Evolutionary conservation across 345 rosid species (phyloP).

Genomic region (Boechera retrofracta): DNA sequence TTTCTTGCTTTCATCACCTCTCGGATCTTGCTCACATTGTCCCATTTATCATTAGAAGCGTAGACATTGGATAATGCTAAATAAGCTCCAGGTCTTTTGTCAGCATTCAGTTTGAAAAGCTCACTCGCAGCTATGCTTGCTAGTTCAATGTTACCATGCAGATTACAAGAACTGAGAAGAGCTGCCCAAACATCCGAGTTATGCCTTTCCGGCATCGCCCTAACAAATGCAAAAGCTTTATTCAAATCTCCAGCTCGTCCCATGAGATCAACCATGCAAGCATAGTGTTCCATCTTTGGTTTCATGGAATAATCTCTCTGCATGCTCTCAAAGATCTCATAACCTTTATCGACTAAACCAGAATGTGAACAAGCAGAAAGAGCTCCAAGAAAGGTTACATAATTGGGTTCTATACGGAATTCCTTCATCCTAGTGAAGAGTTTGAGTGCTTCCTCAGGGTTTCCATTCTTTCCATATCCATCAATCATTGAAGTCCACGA

Average conservation of each 20-base stretch:
- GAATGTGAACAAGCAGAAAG: constrained; percentile 89
- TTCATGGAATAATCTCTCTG: constrained; percentile 65
- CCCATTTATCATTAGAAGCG: constrained; percentile 91
- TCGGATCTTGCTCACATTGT: constrained; percentile 67
- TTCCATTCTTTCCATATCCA: constrained; percentile 93
- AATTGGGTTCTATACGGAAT: constrained; percentile 58
- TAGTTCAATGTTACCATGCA: constrained; percentile 68
- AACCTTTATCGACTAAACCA: constrained; percentile 73
- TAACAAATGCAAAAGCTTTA: constrained; percentile 68
- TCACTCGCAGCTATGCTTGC: constrained; percentile 74
- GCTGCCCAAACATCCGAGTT: constrained; percentile 92
- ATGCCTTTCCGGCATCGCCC: constrained; percentile 70
- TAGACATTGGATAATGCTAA: constrained; percentile 75
- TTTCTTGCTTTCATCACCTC: constrained; percentile 74
- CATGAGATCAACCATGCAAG: constrained; percentile 90
- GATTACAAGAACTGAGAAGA: constrained; percentile 75
- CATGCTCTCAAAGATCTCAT: constrained; percentile 78
- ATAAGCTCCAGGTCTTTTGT: constrained; percentile 85
- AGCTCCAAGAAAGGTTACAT: constrained; percentile 87
- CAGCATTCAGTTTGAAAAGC: constrained; percentile 71
- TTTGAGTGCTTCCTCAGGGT: constrained; percentile 69
- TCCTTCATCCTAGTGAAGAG: constrained; percentile 67
- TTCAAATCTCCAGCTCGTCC: constrained; percentile 78
- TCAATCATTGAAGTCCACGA: constrained; percentile 97
- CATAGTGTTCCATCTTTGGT: constrained; percentile 91